These are phyloP conservation scores for Parsonsia alboflavescens DNA, from an alignment of 257 asterid genomes.

Conservation along the genomic window DNA sequence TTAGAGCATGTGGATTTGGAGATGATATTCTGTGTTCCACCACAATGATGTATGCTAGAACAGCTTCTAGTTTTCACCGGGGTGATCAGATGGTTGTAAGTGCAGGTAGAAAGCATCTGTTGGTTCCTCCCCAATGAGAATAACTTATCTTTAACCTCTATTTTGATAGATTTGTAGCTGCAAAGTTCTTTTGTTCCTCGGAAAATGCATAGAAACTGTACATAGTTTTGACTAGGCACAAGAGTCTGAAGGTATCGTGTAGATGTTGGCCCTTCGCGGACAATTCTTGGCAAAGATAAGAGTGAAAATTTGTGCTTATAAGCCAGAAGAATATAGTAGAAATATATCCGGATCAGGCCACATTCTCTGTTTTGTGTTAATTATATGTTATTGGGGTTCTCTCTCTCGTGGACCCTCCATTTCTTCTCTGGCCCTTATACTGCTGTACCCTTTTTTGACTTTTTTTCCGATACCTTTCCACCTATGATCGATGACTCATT, in stretches of 20 bases:
- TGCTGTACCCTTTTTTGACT: constrained; percentile 37
- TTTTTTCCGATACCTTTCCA: constrained; percentile 34
- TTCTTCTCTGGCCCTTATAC: constrained; percentile 12
- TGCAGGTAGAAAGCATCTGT: constrained; percentile 62
- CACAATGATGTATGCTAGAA: constrained; percentile 70
- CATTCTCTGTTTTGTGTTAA: background rate
- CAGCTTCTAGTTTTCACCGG: constrained; percentile 22
- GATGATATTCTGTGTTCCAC: constrained; percentile 64
- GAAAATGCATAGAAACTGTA: background rate
- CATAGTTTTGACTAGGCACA: background rate
- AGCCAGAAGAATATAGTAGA: background rate
- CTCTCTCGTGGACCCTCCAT: constrained; percentile 13
- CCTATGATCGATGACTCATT: constrained; percentile 27
- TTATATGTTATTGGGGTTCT: background rate
- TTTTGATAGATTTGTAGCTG: constrained; percentile 7
- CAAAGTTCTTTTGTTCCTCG: background rate
- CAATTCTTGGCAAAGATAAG: background rate
- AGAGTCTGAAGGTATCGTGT: background rate
- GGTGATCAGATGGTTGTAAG: constrained; percentile 31
- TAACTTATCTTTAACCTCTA: constrained; percentile 6
- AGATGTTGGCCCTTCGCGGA: background rate
- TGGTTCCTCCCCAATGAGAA: constrained; percentile 44
- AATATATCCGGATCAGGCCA: background rate
- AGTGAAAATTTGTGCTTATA: background rate
- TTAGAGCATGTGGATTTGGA: constrained; percentile 75